These are phyloP conservation scores for Taphrina populina DNA, from an alignment of 1,139 yeast species.

Conservation along the genomic window DNA sequence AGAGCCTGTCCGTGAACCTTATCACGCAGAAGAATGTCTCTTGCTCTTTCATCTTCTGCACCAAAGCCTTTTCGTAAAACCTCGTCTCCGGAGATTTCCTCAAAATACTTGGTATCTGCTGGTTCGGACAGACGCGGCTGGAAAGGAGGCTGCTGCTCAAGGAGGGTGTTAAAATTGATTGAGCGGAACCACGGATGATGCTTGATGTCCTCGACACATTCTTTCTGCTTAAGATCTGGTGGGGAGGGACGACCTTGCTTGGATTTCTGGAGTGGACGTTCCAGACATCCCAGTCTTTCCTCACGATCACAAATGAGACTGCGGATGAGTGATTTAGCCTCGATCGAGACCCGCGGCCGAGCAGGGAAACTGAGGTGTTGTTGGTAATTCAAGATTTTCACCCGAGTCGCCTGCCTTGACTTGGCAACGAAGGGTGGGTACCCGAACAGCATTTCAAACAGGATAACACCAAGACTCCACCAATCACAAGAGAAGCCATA, in stretches of 20 bases:
- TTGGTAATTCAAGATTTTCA: conserved; percentile 30
- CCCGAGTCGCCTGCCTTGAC: conserved; percentile 47
- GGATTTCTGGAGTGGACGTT: conserved; percentile 41
- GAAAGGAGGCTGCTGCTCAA: conserved; percentile 76
- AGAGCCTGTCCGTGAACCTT: conserved; percentile 20
- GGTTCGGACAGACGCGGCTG: conserved; percentile 79
- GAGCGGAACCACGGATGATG: conserved; percentile 65
- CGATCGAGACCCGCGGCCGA: conserved; percentile 52
- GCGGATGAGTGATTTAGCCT: conserved; percentile 69
- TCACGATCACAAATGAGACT: conserved; percentile 63
- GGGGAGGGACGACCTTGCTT: background rate
- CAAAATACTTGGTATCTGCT: conserved; percentile 86
- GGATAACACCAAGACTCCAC: conserved; percentile 96
- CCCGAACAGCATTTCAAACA: conserved; percentile 86
- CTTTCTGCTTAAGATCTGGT: background rate
- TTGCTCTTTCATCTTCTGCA: conserved; percentile 19
- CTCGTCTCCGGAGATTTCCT: conserved; percentile 42
- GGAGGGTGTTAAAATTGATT: conserved; percentile 66
- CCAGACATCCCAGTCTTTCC: conserved; percentile 70
- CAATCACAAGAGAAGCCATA: conserved; percentile 88
- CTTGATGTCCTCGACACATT: conserved; percentile 59
- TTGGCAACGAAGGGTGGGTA: conserved; percentile 89
- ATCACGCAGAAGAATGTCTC: conserved; percentile 34
- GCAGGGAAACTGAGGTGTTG: conserved; percentile 31
- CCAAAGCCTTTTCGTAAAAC: conserved; percentile 9